Evolutionary conservation across 2,329 filamentous ascomycete genomes (phyloP), one percentile per base, ranked within the genome.

Genomic region (Neofusicoccum sp.): DNA sequence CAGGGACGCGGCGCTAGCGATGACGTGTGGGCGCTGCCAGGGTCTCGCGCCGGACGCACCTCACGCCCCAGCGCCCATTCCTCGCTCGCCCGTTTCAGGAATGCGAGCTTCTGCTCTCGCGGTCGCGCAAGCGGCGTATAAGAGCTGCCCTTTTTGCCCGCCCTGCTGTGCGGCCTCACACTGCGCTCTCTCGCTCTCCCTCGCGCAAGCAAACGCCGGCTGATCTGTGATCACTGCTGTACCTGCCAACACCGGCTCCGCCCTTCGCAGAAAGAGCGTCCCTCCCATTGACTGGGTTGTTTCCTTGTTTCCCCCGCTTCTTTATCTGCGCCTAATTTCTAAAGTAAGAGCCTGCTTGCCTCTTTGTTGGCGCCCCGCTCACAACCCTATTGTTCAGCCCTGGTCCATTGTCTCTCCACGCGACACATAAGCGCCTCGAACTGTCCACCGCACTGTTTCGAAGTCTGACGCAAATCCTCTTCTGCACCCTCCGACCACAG

Each of bases 231-330:
- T 56, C 51, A 38, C 14, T 40, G 51, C 28, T 44, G 36, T 20
- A 11, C 30, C 31, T 34, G 6, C 48, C 48, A 38, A 40, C 48
- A 11, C 20, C 48, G 33, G 36, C 51, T 36, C 41, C 26, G 28
- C 45, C n/a, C 26, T 12, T 26, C 4, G 12, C 26, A 45, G 26
- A 43, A 20, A 31, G 20, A 53, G 24, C 49, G 49, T 40, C 36
- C 40, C 43, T 56, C 51, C 51, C 51, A 56, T 56, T 43, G 51
- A 56, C 51, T 56, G 51, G 51, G 51, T 56, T 56, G 51, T 56
- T 56, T 56, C 51, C 51, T 44, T 56, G 51, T 56, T 56, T 56
- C 33, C 51, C 26, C 51, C 51, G 43, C 51, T 24, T 56, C 51
- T 56, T 56, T 56, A 56, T 56, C 51, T 38, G 28, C 51, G 36